Conservation (phyloP, 768 basidiomycete species). For the Lactarius psammicola region DNA sequence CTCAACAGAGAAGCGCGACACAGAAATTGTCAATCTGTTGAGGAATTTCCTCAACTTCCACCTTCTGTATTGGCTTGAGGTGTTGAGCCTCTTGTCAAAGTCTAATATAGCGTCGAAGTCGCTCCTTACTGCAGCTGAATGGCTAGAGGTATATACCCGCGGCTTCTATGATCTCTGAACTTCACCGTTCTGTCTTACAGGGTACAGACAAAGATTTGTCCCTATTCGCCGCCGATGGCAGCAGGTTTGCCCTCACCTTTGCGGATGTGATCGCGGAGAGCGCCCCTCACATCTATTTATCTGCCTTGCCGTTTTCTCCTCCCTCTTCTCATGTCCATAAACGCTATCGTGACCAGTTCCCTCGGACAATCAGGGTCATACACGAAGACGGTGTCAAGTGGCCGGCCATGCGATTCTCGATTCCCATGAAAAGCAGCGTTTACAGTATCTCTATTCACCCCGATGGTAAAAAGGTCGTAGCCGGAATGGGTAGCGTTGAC, state of each 20-base stretch:
- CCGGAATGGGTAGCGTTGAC: background rate
- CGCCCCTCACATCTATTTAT: slow-evolving; percentile 25
- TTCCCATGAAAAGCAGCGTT: slow-evolving; percentile 12
- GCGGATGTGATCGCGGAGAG: slow-evolving; percentile 17
- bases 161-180: background rate
- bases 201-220: slow-evolving; percentile 16
- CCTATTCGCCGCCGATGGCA: slow-evolving; percentile 18
- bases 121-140: slow-evolving; percentile 21
- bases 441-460: slow-evolving; percentile 29
- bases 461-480: slow-evolving; percentile 26
- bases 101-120: slow-evolving; percentile 27
- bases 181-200: background rate
- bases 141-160: slow-evolving; percentile 18
- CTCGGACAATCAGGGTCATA: slow-evolving; percentile 7
- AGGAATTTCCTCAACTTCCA: slow-evolving; percentile 30
- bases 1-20: slow-evolving; percentile 19
- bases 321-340: slow-evolving; percentile 17
- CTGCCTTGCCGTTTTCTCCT: slow-evolving; percentile 23
- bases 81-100: slow-evolving; percentile 32
- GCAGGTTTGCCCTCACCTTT: slow-evolving; percentile 24
- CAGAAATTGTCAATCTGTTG: slow-evolving; percentile 26
- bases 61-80: slow-evolving; percentile 43
- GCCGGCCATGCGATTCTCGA: slow-evolving; percentile 28
- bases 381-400: slow-evolving; percentile 18
- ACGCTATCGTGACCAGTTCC: slow-evolving; percentile 20